Evolutionary conservation across 257 asterid genomes (phyloP).

Genomic region (Euphrasia confusa): DNA sequence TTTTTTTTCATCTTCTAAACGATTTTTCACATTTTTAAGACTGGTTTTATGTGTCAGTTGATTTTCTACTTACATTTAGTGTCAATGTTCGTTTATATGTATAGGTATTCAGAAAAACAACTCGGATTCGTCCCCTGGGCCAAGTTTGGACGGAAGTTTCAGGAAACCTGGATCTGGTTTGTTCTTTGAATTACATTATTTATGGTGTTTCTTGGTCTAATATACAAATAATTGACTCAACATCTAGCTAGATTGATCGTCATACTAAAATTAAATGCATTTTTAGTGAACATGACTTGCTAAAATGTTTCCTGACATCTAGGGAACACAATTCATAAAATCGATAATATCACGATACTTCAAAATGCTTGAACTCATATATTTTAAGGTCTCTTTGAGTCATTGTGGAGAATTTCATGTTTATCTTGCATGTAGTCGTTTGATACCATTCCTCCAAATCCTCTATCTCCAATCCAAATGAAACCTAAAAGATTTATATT

Average conservation of each 20-base stretch:
- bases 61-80: not conserved
- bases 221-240: not conserved
- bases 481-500: not conserved
- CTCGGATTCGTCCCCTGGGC: conserved; percentile 55
- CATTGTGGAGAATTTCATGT: too few species aligned
- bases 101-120: conserved; percentile 51
- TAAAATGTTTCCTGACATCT: not conserved
- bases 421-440: too few species aligned
- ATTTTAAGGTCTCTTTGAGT: too few species aligned
- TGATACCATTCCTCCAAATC: too few species aligned
- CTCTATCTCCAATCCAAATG: not conserved
- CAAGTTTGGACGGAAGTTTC: conserved; percentile 65
- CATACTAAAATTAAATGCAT: not conserved
- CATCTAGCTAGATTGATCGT: not conserved
- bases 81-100: conserved; percentile 8
- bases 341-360: too few species aligned
- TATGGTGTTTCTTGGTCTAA: not conserved
- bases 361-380: too few species aligned
- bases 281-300: conserved; percentile 9
- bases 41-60: not conserved
- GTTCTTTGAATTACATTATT: conserved; percentile 8
- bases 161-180: conserved; percentile 56
- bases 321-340: not conserved
- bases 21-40: not conserved
- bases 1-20: not conserved